phyloP scores from a whole-genome alignment of 2,329 filamentous ascomycete genomes.

The Lasiodiplodia hormozganensis region DNA sequence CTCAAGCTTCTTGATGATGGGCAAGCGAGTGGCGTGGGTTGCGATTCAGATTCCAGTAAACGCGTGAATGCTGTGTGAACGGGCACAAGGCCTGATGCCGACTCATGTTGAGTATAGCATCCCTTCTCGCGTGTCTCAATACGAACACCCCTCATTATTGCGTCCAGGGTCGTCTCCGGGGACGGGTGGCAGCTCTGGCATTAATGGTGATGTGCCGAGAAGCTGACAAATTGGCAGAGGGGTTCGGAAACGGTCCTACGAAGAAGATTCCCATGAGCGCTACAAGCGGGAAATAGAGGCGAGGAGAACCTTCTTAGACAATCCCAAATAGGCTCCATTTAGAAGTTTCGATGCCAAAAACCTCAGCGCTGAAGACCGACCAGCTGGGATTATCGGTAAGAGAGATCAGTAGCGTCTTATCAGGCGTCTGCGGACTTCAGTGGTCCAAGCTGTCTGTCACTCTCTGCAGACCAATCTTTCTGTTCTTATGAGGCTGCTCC shows the following conservation, averaged over 20 bases:
- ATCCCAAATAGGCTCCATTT: too few species aligned
- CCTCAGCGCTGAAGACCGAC: too few species aligned
- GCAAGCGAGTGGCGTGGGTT: neutral
- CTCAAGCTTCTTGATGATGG: neutral
- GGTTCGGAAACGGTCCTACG: neutral
- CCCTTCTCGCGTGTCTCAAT: neutral
- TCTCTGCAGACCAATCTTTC: too few species aligned
- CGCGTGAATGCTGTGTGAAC: neutral
- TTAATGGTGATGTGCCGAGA: neutral
- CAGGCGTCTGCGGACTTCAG: too few species aligned
- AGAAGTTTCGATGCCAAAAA: too few species aligned
- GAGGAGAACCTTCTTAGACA: too few species aligned
- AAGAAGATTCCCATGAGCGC: too few species aligned
- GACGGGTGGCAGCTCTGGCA: constrained; percentile 11
- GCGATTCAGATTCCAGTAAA: neutral
- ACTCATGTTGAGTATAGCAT: neutral
- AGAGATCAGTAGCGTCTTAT: too few species aligned
- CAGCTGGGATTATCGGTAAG: too few species aligned
- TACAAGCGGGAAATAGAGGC: neutral
- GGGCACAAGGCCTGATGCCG: neutral
- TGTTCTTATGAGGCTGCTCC: too few species aligned
- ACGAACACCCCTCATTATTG: neutral
- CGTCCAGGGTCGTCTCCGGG: neutral
- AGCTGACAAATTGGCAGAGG: constrained; percentile 11
- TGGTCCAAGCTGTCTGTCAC: too few species aligned